These are phyloP conservation scores for Cryptococcus sp. DNA, from an alignment of 1,284 basidiomycete genomes.

Conservation along the genomic window DNA sequence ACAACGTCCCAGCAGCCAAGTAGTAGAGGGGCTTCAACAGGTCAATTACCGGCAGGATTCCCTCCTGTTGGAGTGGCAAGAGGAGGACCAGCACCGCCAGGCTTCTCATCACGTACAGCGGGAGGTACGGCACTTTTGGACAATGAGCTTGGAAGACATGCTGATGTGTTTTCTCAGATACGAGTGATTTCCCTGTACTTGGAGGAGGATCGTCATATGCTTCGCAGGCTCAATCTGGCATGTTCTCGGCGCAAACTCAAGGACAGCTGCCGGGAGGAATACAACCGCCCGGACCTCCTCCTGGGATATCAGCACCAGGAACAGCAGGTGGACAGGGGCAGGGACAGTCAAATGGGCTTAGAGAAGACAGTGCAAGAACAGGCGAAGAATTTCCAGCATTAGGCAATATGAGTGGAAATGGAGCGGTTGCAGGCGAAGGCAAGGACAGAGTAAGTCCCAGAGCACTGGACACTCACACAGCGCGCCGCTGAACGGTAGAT, in stretches of 20 bases:
- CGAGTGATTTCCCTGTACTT: constrained; percentile 45
- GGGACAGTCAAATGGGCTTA: constrained; percentile 23
- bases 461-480: too few relatives aligned
- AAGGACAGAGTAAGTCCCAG: constrained; percentile 28
- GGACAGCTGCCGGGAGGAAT: constrained; percentile 43
- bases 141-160: constrained; percentile 8
- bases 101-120: constrained; percentile 30
- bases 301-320: constrained; percentile 40
- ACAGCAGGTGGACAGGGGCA: constrained; percentile 4
- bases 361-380: constrained; percentile 9
- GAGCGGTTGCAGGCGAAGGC: constrained; percentile 3
- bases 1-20: constrained; percentile 17
- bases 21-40: constrained; percentile 12
- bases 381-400: constrained; percentile 47
- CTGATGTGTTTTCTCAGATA: constrained; percentile 20
- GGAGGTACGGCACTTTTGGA: constrained; percentile 8
- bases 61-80: constrained; percentile 17
- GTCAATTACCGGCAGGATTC: constrained; percentile 13
- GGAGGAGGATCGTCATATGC: constrained; percentile 37
- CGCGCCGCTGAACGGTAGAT: constrained; percentile 25
- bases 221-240: constrained; percentile 32
- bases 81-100: constrained; percentile 33
- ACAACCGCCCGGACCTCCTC: constrained; percentile 35
- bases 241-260: constrained; percentile 10
- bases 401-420: constrained; percentile 12